Evolutionary conservation across 495 filamentous ascomycete genomes (phyloP), one percentile per base, ranked within the genome.

Genomic region (Penicillium pancosmium): DNA sequence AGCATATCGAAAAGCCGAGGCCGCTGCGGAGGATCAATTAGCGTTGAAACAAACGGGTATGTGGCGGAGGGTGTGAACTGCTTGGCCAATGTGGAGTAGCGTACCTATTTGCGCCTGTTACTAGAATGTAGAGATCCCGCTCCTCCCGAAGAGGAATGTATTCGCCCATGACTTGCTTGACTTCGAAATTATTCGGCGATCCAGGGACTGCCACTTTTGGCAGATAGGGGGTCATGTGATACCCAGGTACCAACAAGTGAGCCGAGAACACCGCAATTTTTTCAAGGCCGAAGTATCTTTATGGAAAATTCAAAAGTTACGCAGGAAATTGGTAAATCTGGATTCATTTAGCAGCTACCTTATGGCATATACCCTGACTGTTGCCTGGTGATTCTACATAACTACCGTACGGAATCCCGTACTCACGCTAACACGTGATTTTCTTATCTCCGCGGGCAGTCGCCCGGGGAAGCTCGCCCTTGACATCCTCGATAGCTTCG

Each of bases 1-100:
- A 83, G 65, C 91, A 91, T 55, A 90, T 94, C 50, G 89, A 86
- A 63, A 91, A 91, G 40, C 94, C 94, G 56, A 98, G 87, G 49
- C 94, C 94, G 72, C 95, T 97, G 72, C 4, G 52, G 8, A 54
- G 50, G 18, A 46, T 52, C 43, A 49, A 18, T 46, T 25, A 31
- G n/a, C 35, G 15, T 13, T 41, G 40, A 16, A 34, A 9, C 36
- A 47, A 31, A 13, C 40, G 16, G 11, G 31, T 61, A 33, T 52
- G 41, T 18, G 46, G n/a, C 25, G 19, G 21, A 12, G 18, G 33
- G 34, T 40, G 25, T 9, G 27, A 23, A 15, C 23, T 53, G 40
- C 47, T 7, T 19, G 27, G 9, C 10, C 47, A 43, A 54, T 48
- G 18, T 23, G 21, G 23, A 21, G 4, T 18, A 5, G 15, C 18